phyloP scores from a whole-genome alignment of 202 grass and related monocot species.

The Cymbopogon flexuosus region DNA sequence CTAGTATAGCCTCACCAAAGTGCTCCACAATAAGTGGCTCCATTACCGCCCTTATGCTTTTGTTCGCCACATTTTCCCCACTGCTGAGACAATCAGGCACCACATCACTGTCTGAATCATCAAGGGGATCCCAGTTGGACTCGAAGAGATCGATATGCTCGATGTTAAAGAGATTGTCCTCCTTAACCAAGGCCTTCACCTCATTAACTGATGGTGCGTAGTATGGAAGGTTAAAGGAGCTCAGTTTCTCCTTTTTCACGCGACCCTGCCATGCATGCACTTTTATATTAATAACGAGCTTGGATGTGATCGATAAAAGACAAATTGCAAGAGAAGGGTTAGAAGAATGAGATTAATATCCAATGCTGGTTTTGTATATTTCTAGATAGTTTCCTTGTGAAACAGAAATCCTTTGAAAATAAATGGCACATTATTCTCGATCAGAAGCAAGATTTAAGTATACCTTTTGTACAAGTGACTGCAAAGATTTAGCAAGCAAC shows the following conservation, averaged over 20 bases:
- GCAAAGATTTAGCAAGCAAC: background rate
- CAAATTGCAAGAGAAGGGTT: no score
- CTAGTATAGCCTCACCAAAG: background rate
- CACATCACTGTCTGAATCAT: background rate
- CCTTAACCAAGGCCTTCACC: background rate
- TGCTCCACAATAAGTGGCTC: background rate
- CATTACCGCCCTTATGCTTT: background rate
- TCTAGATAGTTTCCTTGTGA: background rate
- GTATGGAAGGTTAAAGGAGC: background rate
- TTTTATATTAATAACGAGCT: background rate
- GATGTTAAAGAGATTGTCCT: background rate
- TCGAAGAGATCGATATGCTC: background rate
- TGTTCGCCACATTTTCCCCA: background rate
- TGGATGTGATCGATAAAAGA: background rate
- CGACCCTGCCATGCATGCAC: background rate
- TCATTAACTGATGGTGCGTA: background rate
- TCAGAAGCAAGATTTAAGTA: background rate
- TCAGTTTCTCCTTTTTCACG: background rate
- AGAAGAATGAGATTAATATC: no score
- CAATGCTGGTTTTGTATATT: background rate
- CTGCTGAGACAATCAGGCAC: background rate
- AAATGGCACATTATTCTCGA: background rate
- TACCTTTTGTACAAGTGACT: background rate
- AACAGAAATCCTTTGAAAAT: no score
- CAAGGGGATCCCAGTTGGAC: background rate